These are phyloP conservation scores for Paramarasmius palmivorus DNA, from an alignment of 1,284 basidiomycete species.

Conservation along the genomic window DNA sequence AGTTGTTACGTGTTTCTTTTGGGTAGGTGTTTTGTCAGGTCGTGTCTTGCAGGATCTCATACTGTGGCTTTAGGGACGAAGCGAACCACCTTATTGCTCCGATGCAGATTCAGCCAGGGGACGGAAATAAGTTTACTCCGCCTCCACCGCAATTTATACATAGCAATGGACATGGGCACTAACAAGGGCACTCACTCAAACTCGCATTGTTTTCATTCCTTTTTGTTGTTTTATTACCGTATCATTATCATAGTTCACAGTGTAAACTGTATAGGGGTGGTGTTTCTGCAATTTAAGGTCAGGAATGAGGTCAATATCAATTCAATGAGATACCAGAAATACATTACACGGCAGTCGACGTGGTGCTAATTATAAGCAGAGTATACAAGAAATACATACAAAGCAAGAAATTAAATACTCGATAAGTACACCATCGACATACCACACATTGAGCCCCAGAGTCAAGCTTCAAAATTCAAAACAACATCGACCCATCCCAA, in stretches of 20 bases:
- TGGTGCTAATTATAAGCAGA: too few species aligned
- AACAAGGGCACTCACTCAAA: background rate
- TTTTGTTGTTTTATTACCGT: slow-evolving; percentile 2
- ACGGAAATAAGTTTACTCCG: background rate
- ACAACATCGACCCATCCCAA: too few species aligned
- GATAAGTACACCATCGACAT: too few species aligned
- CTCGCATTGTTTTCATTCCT: background rate
- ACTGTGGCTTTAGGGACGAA: slow-evolving; percentile 1
- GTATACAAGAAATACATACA: too few species aligned
- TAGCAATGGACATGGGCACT: slow-evolving; percentile 2
- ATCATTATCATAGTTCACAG: slow-evolving; percentile 2
- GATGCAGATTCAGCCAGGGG: background rate
- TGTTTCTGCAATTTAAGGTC: too few species aligned
- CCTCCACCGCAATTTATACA: background rate
- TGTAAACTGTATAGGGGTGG: too few species aligned
- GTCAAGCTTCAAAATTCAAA: too few species aligned
- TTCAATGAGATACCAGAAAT: too few species aligned
- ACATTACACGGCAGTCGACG: too few species aligned
- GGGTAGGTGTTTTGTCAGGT: slow-evolving; percentile 49
- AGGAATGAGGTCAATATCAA: too few species aligned
- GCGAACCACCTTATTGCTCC: slow-evolving; percentile 11
- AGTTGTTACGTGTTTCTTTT: slow-evolving; percentile 48
- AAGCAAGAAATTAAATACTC: too few species aligned
- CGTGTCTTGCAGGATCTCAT: background rate
- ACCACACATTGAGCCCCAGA: too few species aligned